Evolutionary conservation across 768 basidiomycete species (phyloP).

Genomic region (Chlorophyllum brunneum): DNA sequence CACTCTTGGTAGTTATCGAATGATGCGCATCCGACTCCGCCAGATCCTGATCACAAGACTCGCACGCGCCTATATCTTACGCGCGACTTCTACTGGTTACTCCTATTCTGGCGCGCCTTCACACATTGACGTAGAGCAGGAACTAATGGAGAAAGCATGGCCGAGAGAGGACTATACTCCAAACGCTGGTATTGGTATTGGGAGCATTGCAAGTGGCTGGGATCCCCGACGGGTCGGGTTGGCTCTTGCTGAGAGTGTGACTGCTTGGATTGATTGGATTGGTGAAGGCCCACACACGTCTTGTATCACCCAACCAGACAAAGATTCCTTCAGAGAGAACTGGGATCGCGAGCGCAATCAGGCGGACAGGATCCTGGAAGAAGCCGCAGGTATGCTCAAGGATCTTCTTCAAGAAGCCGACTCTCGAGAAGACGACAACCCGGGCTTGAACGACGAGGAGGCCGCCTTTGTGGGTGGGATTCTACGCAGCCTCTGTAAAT

Average conservation of each 20-base stretch:
- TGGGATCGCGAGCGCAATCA: constrained; percentile 25
- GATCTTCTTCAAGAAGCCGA: constrained; percentile 75
- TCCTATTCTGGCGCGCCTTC: constrained; percentile 57
- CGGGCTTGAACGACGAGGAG: constrained; percentile 61
- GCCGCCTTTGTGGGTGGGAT: constrained; percentile 60
- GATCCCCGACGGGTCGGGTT: constrained; percentile 57
- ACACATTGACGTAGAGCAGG: constrained; percentile 55
- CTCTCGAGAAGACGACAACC: constrained; percentile 51
- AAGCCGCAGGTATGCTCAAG: constrained; percentile 64
- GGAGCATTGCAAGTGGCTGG: constrained; percentile 47
- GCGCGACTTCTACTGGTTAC: constrained; percentile 48
- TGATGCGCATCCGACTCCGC: constrained; percentile 60
- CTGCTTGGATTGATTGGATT: constrained; percentile 51
- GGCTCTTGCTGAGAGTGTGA: constrained; percentile 49
- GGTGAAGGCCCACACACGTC: constrained; percentile 22
- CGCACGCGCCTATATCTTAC: constrained; percentile 61
- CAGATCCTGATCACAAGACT: constrained; percentile 57
- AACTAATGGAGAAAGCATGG: constrained; percentile 72
- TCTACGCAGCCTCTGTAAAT: constrained; percentile 53
- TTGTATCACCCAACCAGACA: constrained; percentile 16
- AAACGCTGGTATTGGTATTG: constrained; percentile 18
- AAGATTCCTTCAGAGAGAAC: constrained; percentile 14
- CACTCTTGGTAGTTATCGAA: constrained; percentile 58
- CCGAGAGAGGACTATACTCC: constrained; percentile 52
- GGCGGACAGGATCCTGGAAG: constrained; percentile 56